These are phyloP conservation scores for Colletotrichum sp. DNA, from an alignment of 2,329 filamentous ascomycete species.

Conservation along the genomic window DNA sequence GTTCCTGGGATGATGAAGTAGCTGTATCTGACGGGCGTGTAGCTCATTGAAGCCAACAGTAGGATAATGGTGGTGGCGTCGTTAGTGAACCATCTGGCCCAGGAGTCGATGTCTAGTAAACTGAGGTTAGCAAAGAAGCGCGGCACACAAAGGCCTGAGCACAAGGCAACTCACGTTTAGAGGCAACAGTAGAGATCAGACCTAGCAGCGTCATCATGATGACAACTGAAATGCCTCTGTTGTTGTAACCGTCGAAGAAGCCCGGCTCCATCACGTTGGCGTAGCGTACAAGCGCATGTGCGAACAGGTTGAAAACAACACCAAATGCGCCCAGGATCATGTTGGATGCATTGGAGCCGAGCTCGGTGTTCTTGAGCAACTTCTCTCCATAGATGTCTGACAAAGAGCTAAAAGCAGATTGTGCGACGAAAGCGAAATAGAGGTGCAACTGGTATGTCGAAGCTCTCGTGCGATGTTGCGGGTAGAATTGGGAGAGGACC, in stretches of 20 bases:
- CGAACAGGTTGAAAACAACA: constrained; percentile 29
- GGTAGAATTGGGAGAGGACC: constrained; percentile 31
- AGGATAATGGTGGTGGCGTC: constrained; percentile 31
- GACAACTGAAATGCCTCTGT: constrained; percentile 31
- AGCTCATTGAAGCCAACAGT: constrained; percentile 28
- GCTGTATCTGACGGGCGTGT: constrained; percentile 26
- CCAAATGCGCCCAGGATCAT: constrained; percentile 33
- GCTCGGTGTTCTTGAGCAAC: constrained; percentile 30
- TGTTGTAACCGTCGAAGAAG: constrained; percentile 24
- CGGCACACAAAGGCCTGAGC: fast-evolving
- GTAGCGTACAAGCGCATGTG: constrained; percentile 26
- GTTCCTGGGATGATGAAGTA: constrained; percentile 30
- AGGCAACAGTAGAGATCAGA: constrained; percentile 32
- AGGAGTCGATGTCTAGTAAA: constrained; percentile 30
- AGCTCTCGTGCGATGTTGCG: constrained; percentile 23
- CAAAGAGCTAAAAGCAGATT: constrained; percentile 31
- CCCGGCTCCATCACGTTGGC: constrained; percentile 30
- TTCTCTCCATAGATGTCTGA: constrained; percentile 36
- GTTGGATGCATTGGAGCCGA: constrained; percentile 33
- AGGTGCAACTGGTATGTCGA: constrained; percentile 29
- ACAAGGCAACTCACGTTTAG: constrained; percentile 25
- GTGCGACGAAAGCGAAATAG: constrained; percentile 32
- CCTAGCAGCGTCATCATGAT: constrained; percentile 32
- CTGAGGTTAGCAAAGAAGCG: background rate
- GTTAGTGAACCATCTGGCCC: constrained; percentile 34